Percentiles rank a stretch among this genome's conserved stretches.
phyloP scores from a whole-genome alignment of 176 grass and related monocot genomes.

The Ensete glaucum region DNA sequence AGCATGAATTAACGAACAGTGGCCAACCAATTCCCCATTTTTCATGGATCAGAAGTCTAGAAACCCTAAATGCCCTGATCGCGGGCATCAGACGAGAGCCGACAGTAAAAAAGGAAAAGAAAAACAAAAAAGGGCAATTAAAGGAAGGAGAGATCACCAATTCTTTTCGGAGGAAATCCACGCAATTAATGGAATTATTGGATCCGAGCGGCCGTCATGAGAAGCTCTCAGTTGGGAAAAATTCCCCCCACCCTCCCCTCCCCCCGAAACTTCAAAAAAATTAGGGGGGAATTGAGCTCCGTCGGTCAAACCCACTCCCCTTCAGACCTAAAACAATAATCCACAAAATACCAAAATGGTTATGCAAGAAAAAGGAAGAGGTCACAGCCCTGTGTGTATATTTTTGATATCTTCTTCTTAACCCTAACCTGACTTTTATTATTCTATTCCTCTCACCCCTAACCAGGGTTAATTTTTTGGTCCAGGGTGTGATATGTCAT shows the following conservation, averaged over 20 bases:
- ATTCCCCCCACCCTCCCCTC: neutral
- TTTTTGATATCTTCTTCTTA: conserved; percentile 5
- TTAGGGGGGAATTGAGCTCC: conserved; percentile 9
- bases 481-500: neutral
- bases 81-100: neutral
- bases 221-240: neutral
- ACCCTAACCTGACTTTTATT: conserved; percentile 15
- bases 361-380: conserved; percentile 11
- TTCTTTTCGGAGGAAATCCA: conserved; percentile 13
- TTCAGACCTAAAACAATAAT: neutral
- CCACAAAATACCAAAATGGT: conserved; percentile 23
- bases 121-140: neutral
- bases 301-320: conserved; percentile 14
- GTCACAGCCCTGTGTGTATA: conserved; percentile 8
- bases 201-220: neutral
- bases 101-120: neutral
- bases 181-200: conserved; percentile 5
- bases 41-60: neutral
- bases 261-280: neutral
- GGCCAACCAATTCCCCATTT: neutral
- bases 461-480: conserved; percentile 4
- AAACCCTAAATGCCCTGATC: conserved; percentile 15
- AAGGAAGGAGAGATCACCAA: conserved; percentile 18
- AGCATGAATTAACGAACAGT: neutral
- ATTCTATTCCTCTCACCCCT: conserved; percentile 6